phyloP scores from a whole-genome alignment of 2,329 filamentous ascomycete species.

The Leptoxyphium fumago region DNA sequence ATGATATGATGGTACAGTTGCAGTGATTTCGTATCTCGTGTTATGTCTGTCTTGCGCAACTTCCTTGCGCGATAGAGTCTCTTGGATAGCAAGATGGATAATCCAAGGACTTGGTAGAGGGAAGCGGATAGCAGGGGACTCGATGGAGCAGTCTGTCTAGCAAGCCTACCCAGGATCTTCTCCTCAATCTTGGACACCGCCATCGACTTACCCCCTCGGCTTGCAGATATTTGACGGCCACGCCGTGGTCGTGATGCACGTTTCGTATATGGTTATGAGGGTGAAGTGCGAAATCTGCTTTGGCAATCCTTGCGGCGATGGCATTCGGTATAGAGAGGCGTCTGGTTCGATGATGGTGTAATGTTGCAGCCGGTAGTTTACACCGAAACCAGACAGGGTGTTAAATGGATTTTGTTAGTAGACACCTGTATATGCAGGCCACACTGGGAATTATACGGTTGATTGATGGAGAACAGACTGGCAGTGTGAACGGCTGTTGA shows the following conservation, averaged over 20 bases:
- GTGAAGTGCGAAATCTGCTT: neutral
- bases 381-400: neutral
- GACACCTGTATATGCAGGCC: neutral
- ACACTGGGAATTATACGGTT: neutral
- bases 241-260: too few species aligned
- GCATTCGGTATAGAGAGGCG: neutral
- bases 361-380: neutral
- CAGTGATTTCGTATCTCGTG: conserved; percentile 63
- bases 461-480: neutral
- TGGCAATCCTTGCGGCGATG: neutral
- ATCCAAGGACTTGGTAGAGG: conserved; percentile 79
- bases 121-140: conserved; percentile 68
- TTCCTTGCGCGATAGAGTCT: conserved; percentile 73
- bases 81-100: conserved; percentile 75
- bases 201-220: conserved; percentile 39
- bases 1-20: conserved; percentile 83
- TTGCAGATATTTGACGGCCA: neutral
- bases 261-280: neutral
- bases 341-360: too few species aligned
- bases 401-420: neutral
- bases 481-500: neutral
- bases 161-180: conserved; percentile 85
- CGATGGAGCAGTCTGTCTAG: conserved; percentile 60
- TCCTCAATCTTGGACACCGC: conserved; percentile 94
- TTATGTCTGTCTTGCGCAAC: conserved; percentile 64